These are phyloP conservation scores for Nigrospora sphaerica DNA, from an alignment of 2,329 filamentous ascomycete species.

Conservation along the genomic window DNA sequence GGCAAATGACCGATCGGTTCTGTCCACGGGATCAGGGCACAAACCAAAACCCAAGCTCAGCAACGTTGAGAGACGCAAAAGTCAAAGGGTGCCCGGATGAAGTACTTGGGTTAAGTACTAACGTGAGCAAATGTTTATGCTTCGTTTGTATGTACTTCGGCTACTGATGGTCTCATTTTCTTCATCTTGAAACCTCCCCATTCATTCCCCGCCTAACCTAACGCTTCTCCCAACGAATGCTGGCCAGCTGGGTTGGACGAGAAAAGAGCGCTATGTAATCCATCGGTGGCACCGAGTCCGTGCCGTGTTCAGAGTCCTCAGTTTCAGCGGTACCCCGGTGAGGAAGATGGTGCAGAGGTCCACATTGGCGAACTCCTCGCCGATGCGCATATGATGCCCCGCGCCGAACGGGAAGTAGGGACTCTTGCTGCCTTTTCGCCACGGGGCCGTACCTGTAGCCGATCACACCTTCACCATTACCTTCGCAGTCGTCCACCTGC, in stretches of 20 bases:
- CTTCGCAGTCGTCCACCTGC: conserved; percentile 4
- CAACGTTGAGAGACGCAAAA: too few relatives aligned
- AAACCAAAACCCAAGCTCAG: too few relatives aligned
- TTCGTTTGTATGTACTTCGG: too few relatives aligned
- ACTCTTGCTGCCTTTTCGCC: conserved; percentile 25
- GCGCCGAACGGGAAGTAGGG: conserved; percentile 67
- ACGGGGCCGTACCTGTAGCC: conserved; percentile 17
- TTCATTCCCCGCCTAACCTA: too few relatives aligned
- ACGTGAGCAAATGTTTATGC: too few relatives aligned
- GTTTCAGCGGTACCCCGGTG: conserved; percentile 53
- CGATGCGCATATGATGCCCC: conserved; percentile 66
- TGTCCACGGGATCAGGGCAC: too few relatives aligned
- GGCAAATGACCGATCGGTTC: too few relatives aligned
- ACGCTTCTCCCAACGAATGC: conserved; percentile 21
- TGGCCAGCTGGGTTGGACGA: conserved; percentile 23
- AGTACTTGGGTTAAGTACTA: too few relatives aligned
- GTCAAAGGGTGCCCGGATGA: too few relatives aligned
- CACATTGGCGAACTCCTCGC: conserved; percentile 69
- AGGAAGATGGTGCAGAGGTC: conserved; percentile 60
- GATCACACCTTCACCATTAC: neutral
- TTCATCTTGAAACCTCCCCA: too few relatives aligned
- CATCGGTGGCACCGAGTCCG: conserved; percentile 50
- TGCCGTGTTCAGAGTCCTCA: conserved; percentile 50
- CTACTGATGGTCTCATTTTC: too few relatives aligned
- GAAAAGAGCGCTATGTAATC: conserved; percentile 51